phyloP scores from a whole-genome alignment of 2,329 filamentous ascomycete genomes.

The Berkeleyomyces basicola region DNA sequence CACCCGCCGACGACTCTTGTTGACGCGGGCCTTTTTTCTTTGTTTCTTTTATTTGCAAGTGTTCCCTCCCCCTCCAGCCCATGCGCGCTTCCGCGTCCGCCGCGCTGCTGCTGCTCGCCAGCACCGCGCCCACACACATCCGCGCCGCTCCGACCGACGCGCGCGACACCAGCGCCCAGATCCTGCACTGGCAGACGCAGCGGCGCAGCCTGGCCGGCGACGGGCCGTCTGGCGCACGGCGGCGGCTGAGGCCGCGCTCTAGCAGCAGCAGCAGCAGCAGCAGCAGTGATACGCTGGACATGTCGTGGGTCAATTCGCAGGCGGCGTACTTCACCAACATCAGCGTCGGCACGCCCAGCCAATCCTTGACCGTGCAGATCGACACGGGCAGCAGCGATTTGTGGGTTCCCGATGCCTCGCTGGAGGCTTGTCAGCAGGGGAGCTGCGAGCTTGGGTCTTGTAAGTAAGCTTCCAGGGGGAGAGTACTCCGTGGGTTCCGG shows the following conservation, averaged over 20 bases:
- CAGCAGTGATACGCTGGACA: neutral
- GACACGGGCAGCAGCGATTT: conserved; percentile 51
- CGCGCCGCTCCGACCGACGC: neutral
- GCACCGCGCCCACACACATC: neutral
- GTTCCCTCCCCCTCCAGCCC: neutral
- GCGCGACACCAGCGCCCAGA: neutral
- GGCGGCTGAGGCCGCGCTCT: neutral
- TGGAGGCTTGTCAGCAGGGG: conserved; percentile 24
- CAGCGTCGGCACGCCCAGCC: conserved; percentile 38
- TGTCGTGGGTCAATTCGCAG: conserved; percentile 16
- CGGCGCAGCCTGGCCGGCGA: neutral
- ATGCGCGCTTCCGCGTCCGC: neutral
- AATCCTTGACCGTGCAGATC: conserved; percentile 40
- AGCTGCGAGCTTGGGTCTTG: conserved; percentile 21
- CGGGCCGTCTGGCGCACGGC: neutral
- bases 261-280: neutral
- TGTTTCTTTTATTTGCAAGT: neutral
- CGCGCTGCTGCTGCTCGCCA: neutral
- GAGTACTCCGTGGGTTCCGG: no score
- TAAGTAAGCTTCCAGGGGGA: conserved; percentile 14
- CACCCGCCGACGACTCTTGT: neutral
- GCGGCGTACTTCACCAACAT: conserved; percentile 37
- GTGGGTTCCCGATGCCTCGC: conserved; percentile 34
- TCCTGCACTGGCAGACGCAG: conserved; percentile 5
- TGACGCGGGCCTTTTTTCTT: neutral